Evolutionary conservation across 768 basidiomycete species (phyloP), one percentile per base, ranked within the genome.

Genomic region (Boletus subcaerulescens): DNA sequence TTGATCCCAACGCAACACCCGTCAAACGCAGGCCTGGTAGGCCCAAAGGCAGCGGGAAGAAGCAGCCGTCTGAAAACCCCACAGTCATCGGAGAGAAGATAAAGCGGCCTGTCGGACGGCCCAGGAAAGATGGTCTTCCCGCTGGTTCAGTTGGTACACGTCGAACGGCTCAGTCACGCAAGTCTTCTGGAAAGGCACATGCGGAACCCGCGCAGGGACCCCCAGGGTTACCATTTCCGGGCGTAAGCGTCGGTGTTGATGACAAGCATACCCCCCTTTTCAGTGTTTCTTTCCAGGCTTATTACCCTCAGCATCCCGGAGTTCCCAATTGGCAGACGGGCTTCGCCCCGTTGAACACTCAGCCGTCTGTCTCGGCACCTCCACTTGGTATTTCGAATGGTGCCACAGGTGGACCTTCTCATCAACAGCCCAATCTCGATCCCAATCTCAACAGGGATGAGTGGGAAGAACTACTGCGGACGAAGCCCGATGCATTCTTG

Each of bases 31-130:
- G 81, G 17, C 87, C 88, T 12, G 89, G 89, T 3, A 76, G 89
- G 32, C 89, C 89, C 6, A 89, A 89, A 65, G 89, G 89, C 35
- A 89, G 86, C 63, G 87, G 85, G 13, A 89, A 87, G 74, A 91
- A 91, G 66, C 74, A 75, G 22, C 58, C 76, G 2, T 63, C 75
- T 3, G 76, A 71, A 45, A 69, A 73, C 35, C 70, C 75, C 29
- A 62, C 71, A 33, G 62, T 70, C 12, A 58, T 73, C 0, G 74
- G 78, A 3, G 76, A 80, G 26, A 87, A 87, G 70, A 71, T 82
- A 50, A 91, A 89, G 68, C 76, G 90, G 43, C 90, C 90, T 15
- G 89, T 91, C 2, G 90, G 90, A 1, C 77, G 90, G 14, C 90
- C 90, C 3, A 73, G 90, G 61, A 90, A 91, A 69, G 89, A 91